These are phyloP conservation scores for Tetrahymena borealis DNA, from an alignment of 73 alveolate genomes.

Conservation along the genomic window DNA sequence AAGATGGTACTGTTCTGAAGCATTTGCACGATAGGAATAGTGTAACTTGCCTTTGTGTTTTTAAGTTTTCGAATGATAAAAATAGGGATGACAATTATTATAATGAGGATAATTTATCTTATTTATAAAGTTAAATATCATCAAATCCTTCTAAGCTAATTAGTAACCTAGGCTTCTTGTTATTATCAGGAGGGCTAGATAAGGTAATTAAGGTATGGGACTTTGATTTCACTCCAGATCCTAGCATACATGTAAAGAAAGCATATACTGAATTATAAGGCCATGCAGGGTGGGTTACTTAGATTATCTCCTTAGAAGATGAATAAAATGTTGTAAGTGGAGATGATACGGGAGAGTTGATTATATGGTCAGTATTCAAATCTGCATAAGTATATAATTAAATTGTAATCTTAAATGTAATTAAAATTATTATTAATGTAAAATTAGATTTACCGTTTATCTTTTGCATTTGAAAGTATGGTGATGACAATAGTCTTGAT, in stretches of 20 bases:
- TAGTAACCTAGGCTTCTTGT: constrained; percentile 14
- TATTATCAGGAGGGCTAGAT: constrained; percentile 24
- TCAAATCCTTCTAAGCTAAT: neutral
- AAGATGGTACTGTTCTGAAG: constrained; percentile 3
- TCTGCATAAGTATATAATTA: neutral
- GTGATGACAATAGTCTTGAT: neutral
- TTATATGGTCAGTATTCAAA: constrained; percentile 14
- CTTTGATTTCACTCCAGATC: constrained; percentile 3
- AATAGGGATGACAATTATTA: constrained; percentile 6
- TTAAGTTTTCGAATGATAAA: constrained; percentile 23
- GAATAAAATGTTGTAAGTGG: constrained; percentile 29
- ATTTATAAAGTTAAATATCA: neutral
- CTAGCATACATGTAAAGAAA: constrained; percentile 4
- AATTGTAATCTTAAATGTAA: neutral
- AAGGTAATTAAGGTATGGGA: constrained; percentile 32
- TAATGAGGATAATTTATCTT: constrained; percentile 4
- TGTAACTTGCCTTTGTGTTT: constrained; percentile 8
- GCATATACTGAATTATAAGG: constrained; percentile 6
- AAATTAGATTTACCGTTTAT: constrained; percentile 5
- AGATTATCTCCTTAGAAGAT: constrained; percentile 8
- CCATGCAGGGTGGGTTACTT: constrained; percentile 29
- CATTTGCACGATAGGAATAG: constrained; percentile 13
- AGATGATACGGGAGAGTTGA: constrained; percentile 32
- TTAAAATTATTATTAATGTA: neutral
- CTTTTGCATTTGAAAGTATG: constrained; percentile 9